Evolutionary conservation across 306 rosid species (phyloP).

Genomic region (Lotus japonicus): DNA sequence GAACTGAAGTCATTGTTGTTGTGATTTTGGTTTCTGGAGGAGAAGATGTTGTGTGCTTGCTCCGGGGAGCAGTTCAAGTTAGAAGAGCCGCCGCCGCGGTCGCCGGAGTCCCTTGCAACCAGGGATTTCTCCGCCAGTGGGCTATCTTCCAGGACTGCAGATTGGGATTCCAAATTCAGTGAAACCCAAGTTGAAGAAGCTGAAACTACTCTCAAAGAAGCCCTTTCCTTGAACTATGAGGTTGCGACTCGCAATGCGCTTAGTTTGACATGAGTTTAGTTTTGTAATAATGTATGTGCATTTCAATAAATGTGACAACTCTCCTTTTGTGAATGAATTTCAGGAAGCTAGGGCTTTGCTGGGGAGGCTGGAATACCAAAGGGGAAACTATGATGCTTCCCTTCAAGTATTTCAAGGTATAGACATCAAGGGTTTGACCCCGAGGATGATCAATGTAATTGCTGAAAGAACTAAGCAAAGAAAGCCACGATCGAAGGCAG

Average conservation of each 20-base stretch:
- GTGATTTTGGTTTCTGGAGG: not conserved
- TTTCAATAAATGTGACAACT: too few species aligned
- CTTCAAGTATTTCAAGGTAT: conserved; percentile 89
- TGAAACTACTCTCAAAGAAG: conserved; percentile 82
- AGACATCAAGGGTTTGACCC: conserved; percentile 56
- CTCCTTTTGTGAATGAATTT: conserved; percentile 3
- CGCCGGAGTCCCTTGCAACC: conserved; percentile 86
- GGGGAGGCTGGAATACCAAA: conserved; percentile 87
- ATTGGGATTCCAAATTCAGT: conserved; percentile 65
- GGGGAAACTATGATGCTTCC: conserved; percentile 78
- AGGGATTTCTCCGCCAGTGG: conserved; percentile 85
- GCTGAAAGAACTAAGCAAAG: conserved; percentile 50
- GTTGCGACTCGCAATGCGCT: conserved; percentile 17
- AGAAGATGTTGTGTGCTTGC: conserved; percentile 84
- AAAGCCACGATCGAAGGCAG: conserved; percentile 49
- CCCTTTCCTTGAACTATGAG: conserved; percentile 85
- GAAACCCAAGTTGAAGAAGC: conserved; percentile 79
- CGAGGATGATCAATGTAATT: conserved; percentile 64
- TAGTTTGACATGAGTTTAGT: not conserved
- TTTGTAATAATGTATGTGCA: too few species aligned
- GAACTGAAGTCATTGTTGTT: conserved; percentile 25
- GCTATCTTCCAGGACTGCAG: conserved; percentile 70
- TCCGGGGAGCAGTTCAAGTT: conserved; percentile 87
- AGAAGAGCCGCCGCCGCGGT: conserved; percentile 78
- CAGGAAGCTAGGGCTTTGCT: conserved; percentile 91